phyloP scores from a whole-genome alignment of 2,329 filamentous ascomycete species.

The Fusarium concolor region DNA sequence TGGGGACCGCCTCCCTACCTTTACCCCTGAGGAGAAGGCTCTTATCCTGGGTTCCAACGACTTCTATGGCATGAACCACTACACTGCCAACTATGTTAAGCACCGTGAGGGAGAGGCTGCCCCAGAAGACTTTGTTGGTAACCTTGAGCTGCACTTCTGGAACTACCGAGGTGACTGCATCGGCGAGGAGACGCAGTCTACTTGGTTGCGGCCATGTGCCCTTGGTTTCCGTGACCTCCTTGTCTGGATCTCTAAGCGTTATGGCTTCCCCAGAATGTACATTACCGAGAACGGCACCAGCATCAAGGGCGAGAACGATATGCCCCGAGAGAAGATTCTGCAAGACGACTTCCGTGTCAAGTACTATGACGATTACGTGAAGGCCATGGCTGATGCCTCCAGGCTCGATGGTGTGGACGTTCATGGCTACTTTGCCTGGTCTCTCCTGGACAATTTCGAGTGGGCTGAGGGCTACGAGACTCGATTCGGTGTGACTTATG shows the following conservation, averaged over 20 bases:
- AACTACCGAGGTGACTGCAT: conserved; percentile 80
- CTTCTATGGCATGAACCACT: conserved; percentile 96
- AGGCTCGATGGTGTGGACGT: conserved; percentile 81
- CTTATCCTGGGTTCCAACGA: conserved; percentile 89
- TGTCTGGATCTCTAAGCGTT: conserved; percentile 81
- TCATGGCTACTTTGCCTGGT: conserved; percentile 86
- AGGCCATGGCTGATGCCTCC: conserved; percentile 79
- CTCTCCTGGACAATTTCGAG: conserved; percentile 90
- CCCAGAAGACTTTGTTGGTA: conserved; percentile 77
- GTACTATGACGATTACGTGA: conserved; percentile 83
- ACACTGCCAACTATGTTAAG: conserved; percentile 88
- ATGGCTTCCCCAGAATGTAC: conserved; percentile 81
- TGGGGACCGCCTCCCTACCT: conserved; percentile 79
- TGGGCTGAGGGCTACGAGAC: conserved; percentile 94
- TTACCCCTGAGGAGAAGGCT: conserved; percentile 76
- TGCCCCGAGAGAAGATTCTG: conserved; percentile 76
- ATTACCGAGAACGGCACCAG: conserved; percentile 92
- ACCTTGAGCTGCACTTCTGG: conserved; percentile 77
- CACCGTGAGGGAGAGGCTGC: conserved; percentile 72
- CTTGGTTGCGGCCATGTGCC: conserved; percentile 83
- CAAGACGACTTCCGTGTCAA: conserved; percentile 84
- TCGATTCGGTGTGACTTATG: conserved; percentile 84
- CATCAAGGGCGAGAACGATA: conserved; percentile 83
- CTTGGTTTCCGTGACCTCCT: conserved; percentile 82
- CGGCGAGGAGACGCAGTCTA: conserved; percentile 83